Conservation (phyloP, 805 yeast genomes). For the Groenewaldozyma tartarivorans region DNA sequence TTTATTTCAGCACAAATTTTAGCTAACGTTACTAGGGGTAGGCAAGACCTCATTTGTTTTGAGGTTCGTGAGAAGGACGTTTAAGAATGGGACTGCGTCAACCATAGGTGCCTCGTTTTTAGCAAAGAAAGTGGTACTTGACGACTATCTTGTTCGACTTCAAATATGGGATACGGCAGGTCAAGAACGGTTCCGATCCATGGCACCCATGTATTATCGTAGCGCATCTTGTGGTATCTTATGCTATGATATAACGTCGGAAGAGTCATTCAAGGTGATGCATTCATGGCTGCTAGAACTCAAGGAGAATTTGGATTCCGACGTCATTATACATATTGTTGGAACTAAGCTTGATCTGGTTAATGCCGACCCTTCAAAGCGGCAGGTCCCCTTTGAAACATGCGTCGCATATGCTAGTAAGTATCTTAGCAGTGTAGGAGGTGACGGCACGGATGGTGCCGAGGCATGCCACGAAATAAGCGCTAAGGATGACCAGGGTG, state of each 20-base stretch:
- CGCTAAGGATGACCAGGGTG: constrained; percentile 29
- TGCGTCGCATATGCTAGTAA: constrained; percentile 25
- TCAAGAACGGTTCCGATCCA: constrained; percentile 92
- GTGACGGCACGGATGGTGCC: constrained; percentile 18
- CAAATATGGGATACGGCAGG: constrained; percentile 94
- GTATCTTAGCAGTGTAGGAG: constrained; percentile 14
- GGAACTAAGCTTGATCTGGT: constrained; percentile 29
- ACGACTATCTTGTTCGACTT: constrained; percentile 28
- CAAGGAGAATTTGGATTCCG: constrained; percentile 21
- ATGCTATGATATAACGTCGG: constrained; percentile 28
- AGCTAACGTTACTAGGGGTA: constrained; percentile 18
- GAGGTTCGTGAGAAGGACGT: constrained; percentile 27
- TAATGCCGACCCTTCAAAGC: constrained; percentile 24
- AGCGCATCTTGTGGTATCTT: constrained; percentile 28
- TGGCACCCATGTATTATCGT: constrained; percentile 42
- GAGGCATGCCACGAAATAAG: constrained; percentile 27
- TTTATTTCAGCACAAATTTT: neutral
- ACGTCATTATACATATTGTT: constrained; percentile 26
- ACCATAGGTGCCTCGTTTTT: constrained; percentile 29
- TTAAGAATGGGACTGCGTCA: constrained; percentile 26
- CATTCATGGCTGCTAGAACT: constrained; percentile 28
- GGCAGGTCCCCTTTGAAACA: constrained; percentile 27
- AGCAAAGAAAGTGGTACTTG: constrained; percentile 26
- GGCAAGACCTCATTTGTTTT: constrained; percentile 29
- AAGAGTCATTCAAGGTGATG: constrained; percentile 27